Base-by-base conservation (phyloP, 2,329 filamentous ascomycete species). In the Aschersonia sp. region DNA sequence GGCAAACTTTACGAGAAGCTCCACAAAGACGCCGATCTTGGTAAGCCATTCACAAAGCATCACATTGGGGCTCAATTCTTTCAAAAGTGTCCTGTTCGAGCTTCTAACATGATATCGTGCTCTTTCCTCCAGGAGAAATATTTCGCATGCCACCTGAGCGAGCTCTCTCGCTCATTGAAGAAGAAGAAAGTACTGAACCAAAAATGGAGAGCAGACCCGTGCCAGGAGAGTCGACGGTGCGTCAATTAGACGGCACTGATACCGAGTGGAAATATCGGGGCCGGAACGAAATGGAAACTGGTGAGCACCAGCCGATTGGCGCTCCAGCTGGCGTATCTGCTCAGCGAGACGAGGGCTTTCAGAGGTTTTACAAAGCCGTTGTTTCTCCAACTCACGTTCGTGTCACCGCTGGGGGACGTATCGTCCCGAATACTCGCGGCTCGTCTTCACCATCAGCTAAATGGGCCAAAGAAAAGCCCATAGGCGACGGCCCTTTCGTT, bases 321-420 rank as follows among this genome's bases (percentile, higher is more conserved):
- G 77, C 77, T 29, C 78, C 78, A 9, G 60, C 69, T 28, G 74
- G 70, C 6, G 60, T 74, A 35, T 62, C 60, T 40, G 72, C 75
- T 30, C 78, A 82, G 58, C 73, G 75, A 54, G 72, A 72, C 35
- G 77, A 82, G 58, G 80, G 80, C n/a, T 84, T 84, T 54, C 74
- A 80, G 59, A 70, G 74, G 47, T 84, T 84, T 58, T 82, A 79
- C 64, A 78, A 80, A 58, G 78, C 79, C 9, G 80, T 83, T n/a
- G 72, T 77, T 4, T 84, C 80, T 35, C 80, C 80, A 5, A 80
- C 77, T 10, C 78, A 83, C 59, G 73, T 83, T 52, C 75, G 80
- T 12, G 80, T 84, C 45, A 84, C 80, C 28, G 80, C 80, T 50
- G 78, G 80, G 50, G 80, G 80, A 42, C 71, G 78, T 40, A 83